Evolutionary conservation across 345 rosid species (phyloP).

Genomic region (Toxicodendron radicans): DNA sequence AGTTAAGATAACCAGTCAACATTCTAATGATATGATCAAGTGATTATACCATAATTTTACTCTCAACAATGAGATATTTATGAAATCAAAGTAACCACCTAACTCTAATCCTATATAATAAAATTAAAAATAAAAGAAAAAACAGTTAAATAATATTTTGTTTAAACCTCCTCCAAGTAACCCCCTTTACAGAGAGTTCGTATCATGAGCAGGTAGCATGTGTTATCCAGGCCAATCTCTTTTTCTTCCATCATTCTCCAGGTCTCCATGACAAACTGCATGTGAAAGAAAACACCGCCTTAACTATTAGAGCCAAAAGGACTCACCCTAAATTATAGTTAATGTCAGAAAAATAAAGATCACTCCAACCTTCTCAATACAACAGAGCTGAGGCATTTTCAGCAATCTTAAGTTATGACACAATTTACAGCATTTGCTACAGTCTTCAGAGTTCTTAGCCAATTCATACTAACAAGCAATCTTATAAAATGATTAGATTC

Average conservation of each 20-base stretch:
- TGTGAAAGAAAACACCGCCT: conserved; percentile 21
- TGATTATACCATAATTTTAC: background rate
- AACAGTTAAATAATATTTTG: conserved; percentile 5
- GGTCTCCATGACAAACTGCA: conserved; percentile 88
- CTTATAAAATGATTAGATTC: conserved; percentile 1
- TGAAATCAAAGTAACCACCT: conserved; percentile 11
- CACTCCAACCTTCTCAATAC: too few relatives aligned
- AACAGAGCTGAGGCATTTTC: too few relatives aligned
- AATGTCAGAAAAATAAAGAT: background rate
- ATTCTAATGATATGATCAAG: background rate
- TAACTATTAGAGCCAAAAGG: conserved; percentile 10
- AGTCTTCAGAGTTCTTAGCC: background rate
- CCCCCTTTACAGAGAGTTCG: conserved; percentile 80
- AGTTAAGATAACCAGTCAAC: conserved; percentile 1
- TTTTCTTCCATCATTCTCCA: conserved; percentile 67
- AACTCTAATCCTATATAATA: background rate
- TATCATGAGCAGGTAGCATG: conserved; percentile 51
- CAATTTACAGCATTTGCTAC: background rate
- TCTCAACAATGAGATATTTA: background rate
- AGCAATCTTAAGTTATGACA: conserved; percentile 3
- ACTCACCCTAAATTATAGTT: background rate
- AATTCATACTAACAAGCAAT: background rate
- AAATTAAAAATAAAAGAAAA: background rate
- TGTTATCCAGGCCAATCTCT: conserved; percentile 41
- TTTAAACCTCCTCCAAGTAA: conserved; percentile 68